Base-by-base conservation (phyloP, 1,284 basidiomycete genomes). In the Cryptococcus sp. region DNA sequence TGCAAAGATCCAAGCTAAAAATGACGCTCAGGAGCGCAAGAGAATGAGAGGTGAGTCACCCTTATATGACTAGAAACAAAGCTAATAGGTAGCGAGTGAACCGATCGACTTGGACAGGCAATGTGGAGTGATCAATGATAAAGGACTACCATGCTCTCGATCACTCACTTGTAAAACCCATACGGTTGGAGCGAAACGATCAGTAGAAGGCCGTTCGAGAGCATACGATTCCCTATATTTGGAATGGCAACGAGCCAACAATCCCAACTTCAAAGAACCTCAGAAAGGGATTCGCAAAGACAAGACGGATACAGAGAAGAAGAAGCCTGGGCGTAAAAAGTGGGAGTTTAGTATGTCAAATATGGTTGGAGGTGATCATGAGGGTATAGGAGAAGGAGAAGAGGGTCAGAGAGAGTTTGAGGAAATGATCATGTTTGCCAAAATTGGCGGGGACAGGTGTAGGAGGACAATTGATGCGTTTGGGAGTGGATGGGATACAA, bases 81-180 rank as follows among this genome's bases (percentile, higher is more conserved):
- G 24, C 46, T 54, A 13, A 50, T 48, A 13, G 36, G 14, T 45
- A 71, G 69, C 66, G 10, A 56, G 60, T 58, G 75, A 88, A 2
- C 91, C 91, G 2, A 83, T 93, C 48, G 87, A 98, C 72, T 85
- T 87, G 59, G 91, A 97, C 77, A 85, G 84, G 56, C 92, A 98
- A 65, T 98, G 94, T 64, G 94, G 96, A 50, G 94, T 98, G 43
- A 93, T 97, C 73, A 98, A 94, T 77, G 93, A 97, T 77, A 97
- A 97, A 72, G 83, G 83, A 43, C 78, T 91, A 10, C 91, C 90
- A 0, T 98, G 94, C 72, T 91, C 91, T n/a, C 88, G 94, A 39
- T 92, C 91, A 13, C 81, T 98, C 34, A 98, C 94, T 0, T 98
- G 94, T 80, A 98, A 98, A 76, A 92, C 94, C 3, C 94, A 98